Percentiles rank a stretch among this genome's conserved stretches.
These are phyloP conservation scores for Solanum lycopersicoides DNA, from an alignment of 257 asterid genomes.

Conservation along the genomic window DNA sequence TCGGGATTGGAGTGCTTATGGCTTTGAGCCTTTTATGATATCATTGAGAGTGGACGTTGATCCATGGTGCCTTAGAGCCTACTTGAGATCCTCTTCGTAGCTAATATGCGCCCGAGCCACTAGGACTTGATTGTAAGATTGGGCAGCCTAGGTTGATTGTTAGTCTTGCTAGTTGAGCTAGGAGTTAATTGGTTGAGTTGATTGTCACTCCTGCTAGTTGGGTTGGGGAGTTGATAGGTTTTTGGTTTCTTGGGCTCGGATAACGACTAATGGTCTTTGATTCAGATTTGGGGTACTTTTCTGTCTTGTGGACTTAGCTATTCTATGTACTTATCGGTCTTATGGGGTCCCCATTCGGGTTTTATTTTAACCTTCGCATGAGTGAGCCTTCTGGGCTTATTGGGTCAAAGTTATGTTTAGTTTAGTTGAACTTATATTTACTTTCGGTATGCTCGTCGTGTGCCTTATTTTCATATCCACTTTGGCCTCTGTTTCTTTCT, in stretches of 20 bases:
- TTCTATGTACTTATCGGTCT: background rate
- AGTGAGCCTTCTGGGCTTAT: background rate
- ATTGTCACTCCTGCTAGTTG: background rate
- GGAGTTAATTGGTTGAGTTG: background rate
- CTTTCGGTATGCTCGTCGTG: background rate
- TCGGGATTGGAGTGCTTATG: background rate
- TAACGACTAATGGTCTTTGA: background rate
- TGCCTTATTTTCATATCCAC: background rate
- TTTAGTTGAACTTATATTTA: background rate
- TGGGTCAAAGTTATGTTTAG: background rate
- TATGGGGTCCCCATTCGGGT: background rate
- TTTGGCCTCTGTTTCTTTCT: background rate
- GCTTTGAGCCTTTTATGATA: background rate
- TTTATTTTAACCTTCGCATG: background rate
- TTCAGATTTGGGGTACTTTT: background rate
- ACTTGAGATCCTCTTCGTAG: background rate
- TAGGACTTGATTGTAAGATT: background rate
- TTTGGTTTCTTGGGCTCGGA: background rate
- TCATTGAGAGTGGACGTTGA: background rate
- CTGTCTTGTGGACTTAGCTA: background rate
- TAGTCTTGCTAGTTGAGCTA: background rate
- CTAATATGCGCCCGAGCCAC: background rate
- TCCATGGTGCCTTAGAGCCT: background rate
- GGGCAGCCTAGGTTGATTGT: background rate
- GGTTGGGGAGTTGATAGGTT: background rate